phyloP scores from a whole-genome alignment of 78 protist genomes.

The Bodo saltans region DNA sequence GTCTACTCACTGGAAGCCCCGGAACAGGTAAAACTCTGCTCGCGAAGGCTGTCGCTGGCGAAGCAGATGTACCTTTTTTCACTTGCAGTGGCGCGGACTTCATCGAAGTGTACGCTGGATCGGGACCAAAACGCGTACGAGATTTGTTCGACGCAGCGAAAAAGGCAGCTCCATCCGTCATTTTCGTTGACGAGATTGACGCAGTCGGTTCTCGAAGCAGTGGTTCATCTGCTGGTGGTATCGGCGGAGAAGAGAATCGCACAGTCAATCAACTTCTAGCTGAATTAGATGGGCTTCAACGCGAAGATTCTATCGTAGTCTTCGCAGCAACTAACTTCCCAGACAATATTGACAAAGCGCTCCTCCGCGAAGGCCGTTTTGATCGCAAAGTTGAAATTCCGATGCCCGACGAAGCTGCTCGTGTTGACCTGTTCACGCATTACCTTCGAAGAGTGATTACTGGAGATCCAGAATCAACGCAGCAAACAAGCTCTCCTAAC shows the following conservation, averaged over 20 bases:
- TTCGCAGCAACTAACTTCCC: conserved; percentile 91
- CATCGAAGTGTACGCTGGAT: conserved; percentile 51
- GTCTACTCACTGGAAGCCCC: conserved; percentile 75
- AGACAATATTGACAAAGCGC: conserved; percentile 85
- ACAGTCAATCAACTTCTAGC: conserved; percentile 95
- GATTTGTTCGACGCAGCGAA: conserved; percentile 57
- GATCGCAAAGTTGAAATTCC: conserved; percentile 82
- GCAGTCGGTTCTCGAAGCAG: conserved; percentile 72
- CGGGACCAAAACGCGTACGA: conserved; percentile 64
- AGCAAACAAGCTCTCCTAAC: background rate
- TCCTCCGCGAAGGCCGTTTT: conserved; percentile 93
- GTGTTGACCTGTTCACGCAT: conserved; percentile 49
- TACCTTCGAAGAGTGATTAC: conserved; percentile 1
- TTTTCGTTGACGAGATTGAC: conserved; percentile 88
- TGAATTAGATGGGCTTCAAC: conserved; percentile 93
- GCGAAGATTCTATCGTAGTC: conserved; percentile 54
- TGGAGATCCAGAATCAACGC: background rate
- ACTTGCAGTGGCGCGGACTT: conserved; percentile 18
- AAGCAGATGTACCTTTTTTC: conserved; percentile 41
- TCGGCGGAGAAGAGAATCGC: conserved; percentile 91
- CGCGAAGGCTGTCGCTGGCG: conserved; percentile 38
- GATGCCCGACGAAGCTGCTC: conserved; percentile 73
- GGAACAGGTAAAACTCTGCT: conserved; percentile 41
- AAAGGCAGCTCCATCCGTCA: conserved; percentile 65
- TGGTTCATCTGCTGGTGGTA: too few species aligned